These are phyloP conservation scores for Venturia pyrina DNA, from an alignment of 2,329 filamentous ascomycete genomes.

Conservation along the genomic window DNA sequence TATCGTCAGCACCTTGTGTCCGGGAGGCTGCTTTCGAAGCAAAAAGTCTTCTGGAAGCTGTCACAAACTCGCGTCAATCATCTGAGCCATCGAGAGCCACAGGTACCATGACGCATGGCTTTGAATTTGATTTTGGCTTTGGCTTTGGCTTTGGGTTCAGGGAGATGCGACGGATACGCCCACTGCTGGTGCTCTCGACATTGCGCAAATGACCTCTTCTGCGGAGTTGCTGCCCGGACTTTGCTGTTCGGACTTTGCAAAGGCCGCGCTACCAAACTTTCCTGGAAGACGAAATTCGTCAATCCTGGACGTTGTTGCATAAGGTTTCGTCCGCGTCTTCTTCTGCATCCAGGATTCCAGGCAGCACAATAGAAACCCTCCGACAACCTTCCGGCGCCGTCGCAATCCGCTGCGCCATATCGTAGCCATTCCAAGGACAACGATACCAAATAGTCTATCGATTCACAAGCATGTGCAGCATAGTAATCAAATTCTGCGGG, in stretches of 20 bases:
- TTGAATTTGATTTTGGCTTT: not conserved
- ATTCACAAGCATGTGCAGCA: not conserved
- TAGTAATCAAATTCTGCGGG: not conserved
- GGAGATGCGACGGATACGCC: not conserved
- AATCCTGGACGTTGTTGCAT: not conserved
- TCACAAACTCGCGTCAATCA: not conserved
- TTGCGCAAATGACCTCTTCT: not conserved
- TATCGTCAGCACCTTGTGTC: constrained; percentile 3
- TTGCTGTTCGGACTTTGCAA: too few species aligned
- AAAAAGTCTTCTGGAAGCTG: not conserved
- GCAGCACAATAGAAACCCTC: not conserved
- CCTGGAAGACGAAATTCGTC: not conserved
- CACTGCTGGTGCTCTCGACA: too few species aligned
- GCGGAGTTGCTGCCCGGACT: not conserved
- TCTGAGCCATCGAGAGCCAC: not conserved
- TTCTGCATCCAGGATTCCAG: constrained; percentile 1
- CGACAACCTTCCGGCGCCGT: not conserved
- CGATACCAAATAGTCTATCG: not conserved
- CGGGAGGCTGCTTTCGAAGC: constrained; percentile 3
- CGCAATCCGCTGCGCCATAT: not conserved
- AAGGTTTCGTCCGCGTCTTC: too few species aligned
- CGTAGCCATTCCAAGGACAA: not conserved
- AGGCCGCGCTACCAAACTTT: not conserved
- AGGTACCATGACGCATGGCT: not conserved
- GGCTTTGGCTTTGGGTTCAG: not conserved